Conservation (phyloP, 768 basidiomycete species). For the Amanita molliuscula region DNA sequence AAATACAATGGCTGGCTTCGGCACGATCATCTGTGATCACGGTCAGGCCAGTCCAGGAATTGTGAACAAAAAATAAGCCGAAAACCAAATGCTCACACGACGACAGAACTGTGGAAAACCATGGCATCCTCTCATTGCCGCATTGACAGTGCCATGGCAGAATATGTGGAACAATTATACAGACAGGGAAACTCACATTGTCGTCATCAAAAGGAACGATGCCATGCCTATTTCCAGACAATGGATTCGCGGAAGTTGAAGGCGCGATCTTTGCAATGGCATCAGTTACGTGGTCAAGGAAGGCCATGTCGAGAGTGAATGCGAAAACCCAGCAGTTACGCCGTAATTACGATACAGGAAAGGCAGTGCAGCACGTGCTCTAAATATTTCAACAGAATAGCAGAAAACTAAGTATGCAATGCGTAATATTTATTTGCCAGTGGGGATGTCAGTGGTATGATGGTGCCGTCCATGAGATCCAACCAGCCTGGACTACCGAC, state of each 20-base stretch:
- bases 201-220: conserved; percentile 51
- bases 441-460: not conserved
- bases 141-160: not conserved
- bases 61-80: conserved; percentile 37
- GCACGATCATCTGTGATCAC: conserved; percentile 66
- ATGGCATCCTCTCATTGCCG: conserved; percentile 27
- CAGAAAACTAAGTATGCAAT: not conserved
- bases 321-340: not conserved
- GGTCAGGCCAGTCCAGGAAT: conserved; percentile 8
- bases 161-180: conserved; percentile 7
- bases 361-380: not conserved
- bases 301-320: conserved; percentile 30
- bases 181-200: conserved; percentile 43
- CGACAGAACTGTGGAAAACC: conserved; percentile 47
- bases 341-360: not conserved
- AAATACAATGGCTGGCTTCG: conserved; percentile 72
- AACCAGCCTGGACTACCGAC: conserved; percentile 2
- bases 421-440: not conserved
- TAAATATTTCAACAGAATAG: not conserved
- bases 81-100: conserved; percentile 56
- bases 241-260: conserved; percentile 25
- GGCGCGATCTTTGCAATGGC: conserved; percentile 37
- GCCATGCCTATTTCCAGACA: conserved; percentile 42
- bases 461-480: conserved; percentile 1
- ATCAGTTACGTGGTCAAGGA: conserved; percentile 49